Evolutionary conservation across 495 filamentous ascomycete species (phyloP).

Genomic region (Aspergillus conjunctus): DNA sequence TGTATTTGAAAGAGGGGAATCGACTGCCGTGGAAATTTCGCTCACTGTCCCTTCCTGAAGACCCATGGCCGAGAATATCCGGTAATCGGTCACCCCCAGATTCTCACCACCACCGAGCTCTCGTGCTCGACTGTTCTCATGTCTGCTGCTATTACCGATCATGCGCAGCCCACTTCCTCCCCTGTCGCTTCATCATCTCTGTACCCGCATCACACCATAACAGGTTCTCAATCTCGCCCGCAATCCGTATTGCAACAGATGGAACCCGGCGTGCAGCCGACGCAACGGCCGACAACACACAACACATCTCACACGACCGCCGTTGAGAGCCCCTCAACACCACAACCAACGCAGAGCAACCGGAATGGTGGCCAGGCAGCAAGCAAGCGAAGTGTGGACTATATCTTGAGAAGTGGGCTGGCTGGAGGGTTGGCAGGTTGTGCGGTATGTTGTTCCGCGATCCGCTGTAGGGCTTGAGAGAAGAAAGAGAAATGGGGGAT

Average conservation of each 20-base stretch:
- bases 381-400: conserved; percentile 77
- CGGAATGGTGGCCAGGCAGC: conserved; percentile 38
- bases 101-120: conserved; percentile 18
- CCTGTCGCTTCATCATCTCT: conserved; percentile 12
- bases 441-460: conserved; percentile 74
- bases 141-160: conserved; percentile 34
- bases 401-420: conserved; percentile 75
- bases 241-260: conserved; percentile 32
- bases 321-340: conserved; percentile 12
- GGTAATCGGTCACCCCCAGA: conserved; percentile 36
- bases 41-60: conserved; percentile 1
- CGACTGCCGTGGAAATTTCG: not conserved
- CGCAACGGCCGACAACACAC: conserved; percentile 30
- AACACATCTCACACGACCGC: conserved; percentile 23
- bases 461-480: not conserved
- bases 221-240: conserved; percentile 22
- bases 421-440: conserved; percentile 89
- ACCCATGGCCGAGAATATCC: conserved; percentile 32
- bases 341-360: conserved; percentile 20
- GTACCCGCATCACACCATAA: conserved; percentile 12
- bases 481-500: not conserved
- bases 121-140: conserved; percentile 25
- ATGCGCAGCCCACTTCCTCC: conserved; percentile 33
- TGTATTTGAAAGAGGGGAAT: not conserved
- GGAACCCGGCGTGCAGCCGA: conserved; percentile 38